Conservation (phyloP, 768 basidiomycete species). For the Suillus brevipes region DNA sequence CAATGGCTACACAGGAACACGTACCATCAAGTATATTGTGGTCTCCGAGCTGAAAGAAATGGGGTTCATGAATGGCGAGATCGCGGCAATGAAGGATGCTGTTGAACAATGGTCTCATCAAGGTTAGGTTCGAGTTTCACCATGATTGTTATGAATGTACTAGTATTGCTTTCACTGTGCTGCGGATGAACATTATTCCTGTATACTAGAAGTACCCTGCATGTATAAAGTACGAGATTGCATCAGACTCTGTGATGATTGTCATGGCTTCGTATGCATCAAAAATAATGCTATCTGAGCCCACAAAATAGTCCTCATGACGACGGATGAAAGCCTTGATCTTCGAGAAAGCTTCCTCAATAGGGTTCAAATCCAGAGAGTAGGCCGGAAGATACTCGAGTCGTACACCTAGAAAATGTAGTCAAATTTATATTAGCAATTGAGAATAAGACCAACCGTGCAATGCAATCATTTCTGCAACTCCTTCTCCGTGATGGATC, state of each 20-base stretch:
- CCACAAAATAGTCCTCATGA: constrained; percentile 9
- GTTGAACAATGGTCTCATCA: neutral
- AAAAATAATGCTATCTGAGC: constrained; percentile 21
- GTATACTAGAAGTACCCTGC: constrained; percentile 13
- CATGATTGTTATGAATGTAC: neutral
- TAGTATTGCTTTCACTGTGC: neutral
- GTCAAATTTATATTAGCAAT: no score
- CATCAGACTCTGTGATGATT: constrained; percentile 29
- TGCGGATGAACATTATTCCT: neutral
- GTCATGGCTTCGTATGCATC: constrained; percentile 30
- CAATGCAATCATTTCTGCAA: constrained; percentile 25
- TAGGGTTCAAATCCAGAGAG: constrained; percentile 41
- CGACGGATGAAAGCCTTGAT: constrained; percentile 26
- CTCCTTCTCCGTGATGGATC: constrained; percentile 23
- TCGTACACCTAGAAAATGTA: constrained; percentile 22
- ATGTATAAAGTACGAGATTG: constrained; percentile 15
- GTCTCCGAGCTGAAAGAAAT: constrained; percentile 4
- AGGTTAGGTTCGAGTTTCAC: neutral
- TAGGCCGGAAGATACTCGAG: constrained; percentile 37
- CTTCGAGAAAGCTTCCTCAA: constrained; percentile 33
- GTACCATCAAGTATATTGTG: neutral
- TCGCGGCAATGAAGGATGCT: constrained; percentile 1
- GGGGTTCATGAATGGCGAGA: neutral
- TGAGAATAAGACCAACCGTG: constrained; percentile 1
- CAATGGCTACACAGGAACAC: no score